Percentiles rank a stretch among this genome's conserved stretches.
Evolutionary conservation across 768 basidiomycete species (phyloP).

Genomic region (Lentinula sp.): DNA sequence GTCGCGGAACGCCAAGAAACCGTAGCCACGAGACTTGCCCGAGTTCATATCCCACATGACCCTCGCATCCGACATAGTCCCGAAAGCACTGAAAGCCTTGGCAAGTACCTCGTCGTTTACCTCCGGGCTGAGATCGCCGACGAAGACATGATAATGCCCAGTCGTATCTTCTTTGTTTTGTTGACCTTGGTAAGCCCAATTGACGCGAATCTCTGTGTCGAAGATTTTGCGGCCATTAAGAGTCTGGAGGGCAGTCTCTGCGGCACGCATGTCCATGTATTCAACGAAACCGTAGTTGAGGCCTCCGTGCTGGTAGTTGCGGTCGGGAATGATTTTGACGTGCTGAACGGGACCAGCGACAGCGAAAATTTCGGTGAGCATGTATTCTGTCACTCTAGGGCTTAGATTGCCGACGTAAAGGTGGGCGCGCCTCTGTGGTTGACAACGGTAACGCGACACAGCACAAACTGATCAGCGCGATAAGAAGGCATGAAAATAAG

Average conservation of each 20-base stretch:
- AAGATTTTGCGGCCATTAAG: conserved; percentile 99
- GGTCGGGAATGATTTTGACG: conserved; percentile 99
- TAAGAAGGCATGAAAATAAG: conserved; percentile 15
- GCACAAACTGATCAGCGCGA: conserved; percentile 21
- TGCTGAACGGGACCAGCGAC: conserved; percentile 96
- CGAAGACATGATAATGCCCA: conserved; percentile 96
- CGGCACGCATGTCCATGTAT: conserved; percentile 97
- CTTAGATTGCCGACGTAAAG: conserved; percentile 98
- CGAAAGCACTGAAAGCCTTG: conserved; percentile 97
- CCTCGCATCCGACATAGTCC: conserved; percentile 92
- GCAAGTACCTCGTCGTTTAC: conserved; percentile 96
- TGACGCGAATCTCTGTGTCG: conserved; percentile 98
- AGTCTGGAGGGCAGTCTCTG: conserved; percentile 97
- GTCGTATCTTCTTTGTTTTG: conserved; percentile 99
- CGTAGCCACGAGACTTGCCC: conserved; percentile 96
- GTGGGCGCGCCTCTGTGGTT: conserved; percentile 79
- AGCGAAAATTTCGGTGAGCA: conserved; percentile 97
- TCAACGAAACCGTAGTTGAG: conserved; percentile 99
- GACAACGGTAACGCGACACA: conserved; percentile 15
- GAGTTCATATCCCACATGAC: conserved; percentile 99
- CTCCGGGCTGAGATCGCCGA: conserved; percentile 98
- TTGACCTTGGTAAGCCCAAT: conserved; percentile 99
- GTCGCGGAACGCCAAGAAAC: conserved; percentile 97
- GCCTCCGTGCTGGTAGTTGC: conserved; percentile 98
- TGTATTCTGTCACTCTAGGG: conserved; percentile 97